Evolutionary conservation across 1,284 basidiomycete species (phyloP), one percentile per base, ranked within the genome.

Genomic region (Ustilago lituana): DNA sequence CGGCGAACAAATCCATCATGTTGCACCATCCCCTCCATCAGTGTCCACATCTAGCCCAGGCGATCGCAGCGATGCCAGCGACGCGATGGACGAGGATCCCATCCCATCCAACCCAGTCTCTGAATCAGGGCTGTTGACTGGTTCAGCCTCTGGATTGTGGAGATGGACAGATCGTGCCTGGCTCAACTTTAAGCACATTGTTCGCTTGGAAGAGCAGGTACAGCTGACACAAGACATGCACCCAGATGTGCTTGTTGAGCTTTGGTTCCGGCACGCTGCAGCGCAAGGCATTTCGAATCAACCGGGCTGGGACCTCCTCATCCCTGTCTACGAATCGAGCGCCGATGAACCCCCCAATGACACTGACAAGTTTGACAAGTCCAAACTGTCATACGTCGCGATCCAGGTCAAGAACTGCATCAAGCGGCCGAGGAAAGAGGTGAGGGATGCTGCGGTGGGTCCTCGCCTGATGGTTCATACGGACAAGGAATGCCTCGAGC

Each of bases 101-200:
- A 4, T 35, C 19, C 19, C 33, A 35, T 35, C 33, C 33, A 36
- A 17, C 33, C 15, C 33, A 4, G 33, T n/a, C 33, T 36, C 19
- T 14, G 33, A 36, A 36, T 36, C 6, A n/a, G 33, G 19, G 19
- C 37, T n/a, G 33, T 20, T 24, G 1, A 39, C 17, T 23, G 26
- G 14, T 24, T n/a, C 22, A 9, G 19, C 39, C 24, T 20, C 15
- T 41, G 39, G 22, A 38, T 8, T 38, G 37, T 38, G 17, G 37
- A n/a, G 37, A 7, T 43, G 41, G 41, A 11, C 15, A n/a, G 26
- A 43, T 29, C 41, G 41, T 5, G 41, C 41, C 24, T 45, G 31
- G 29, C 29, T 45, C 43, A 45, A 45, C 43, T 47, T 47, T n/a
- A 36, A 47, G 29, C 45, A 37, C 19, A 37, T 27, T 17, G 32